Evolutionary conservation across 192 early-diverging fungal species (phyloP).

Genomic region (Helicostylum pulchrum): DNA sequence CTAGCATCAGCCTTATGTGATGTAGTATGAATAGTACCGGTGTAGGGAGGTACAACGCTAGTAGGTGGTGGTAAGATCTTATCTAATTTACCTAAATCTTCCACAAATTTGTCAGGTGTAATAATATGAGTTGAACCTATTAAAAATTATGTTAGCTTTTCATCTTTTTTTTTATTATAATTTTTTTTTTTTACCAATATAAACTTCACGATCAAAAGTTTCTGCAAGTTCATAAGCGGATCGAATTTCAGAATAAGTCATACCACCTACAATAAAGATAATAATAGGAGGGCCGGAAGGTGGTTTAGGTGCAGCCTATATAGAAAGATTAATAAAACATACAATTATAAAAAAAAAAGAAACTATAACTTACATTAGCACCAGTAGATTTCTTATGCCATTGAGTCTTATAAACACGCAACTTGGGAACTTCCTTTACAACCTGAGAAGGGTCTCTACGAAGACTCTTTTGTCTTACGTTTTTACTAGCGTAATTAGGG

Average conservation of each 20-base stretch:
- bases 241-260: conserved; percentile 76
- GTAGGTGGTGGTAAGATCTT: conserved; percentile 37
- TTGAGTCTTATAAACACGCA: conserved; percentile 35
- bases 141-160: not conserved
- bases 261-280: conserved; percentile 79
- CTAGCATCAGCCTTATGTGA: not conserved
- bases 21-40: conserved; percentile 8
- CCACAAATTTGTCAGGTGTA: conserved; percentile 65
- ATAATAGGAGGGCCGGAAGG: conserved; percentile 48
- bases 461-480: conserved; percentile 44
- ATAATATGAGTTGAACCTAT: conserved; percentile 73
- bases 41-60: conserved; percentile 41
- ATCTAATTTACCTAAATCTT: conserved; percentile 61
- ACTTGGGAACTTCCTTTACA: conserved; percentile 17
- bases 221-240: conserved; percentile 64
- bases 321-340: conserved; percentile 26
- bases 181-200: conserved; percentile 55
- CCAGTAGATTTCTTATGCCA: conserved; percentile 36
- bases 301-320: conserved; percentile 34
- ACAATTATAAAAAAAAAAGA: conserved; percentile 24
- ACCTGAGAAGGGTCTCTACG: conserved; percentile 23
- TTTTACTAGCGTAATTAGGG: conserved; percentile 48
- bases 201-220: conserved; percentile 61
- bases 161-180: conserved; percentile 1
- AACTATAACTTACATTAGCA: conserved; percentile 19